Conservation (phyloP, 2,329 filamentous ascomycete genomes). For the Aspergillus quadrilineatus region DNA sequence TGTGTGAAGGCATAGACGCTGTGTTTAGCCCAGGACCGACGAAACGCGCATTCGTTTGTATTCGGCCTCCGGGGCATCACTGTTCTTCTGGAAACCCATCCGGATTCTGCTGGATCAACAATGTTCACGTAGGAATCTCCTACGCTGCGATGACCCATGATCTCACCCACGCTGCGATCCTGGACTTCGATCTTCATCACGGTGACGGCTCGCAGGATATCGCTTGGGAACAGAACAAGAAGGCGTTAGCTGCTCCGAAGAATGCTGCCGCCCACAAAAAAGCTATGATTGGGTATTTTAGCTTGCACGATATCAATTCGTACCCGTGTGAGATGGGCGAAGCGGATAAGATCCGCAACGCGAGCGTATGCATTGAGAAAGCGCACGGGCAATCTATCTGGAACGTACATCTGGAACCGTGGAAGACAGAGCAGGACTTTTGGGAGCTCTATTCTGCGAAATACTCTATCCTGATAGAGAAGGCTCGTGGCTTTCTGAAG, state of each 20-base stretch:
- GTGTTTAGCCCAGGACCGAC: conserved; percentile 68
- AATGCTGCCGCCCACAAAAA: conserved; percentile 76
- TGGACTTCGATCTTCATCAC: conserved; percentile 89
- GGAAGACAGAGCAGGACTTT: conserved; percentile 80
- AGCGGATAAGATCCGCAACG: conserved; percentile 86
- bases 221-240: conserved; percentile 83
- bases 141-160: conserved; percentile 81
- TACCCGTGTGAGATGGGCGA: conserved; percentile 97
- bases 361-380: conserved; percentile 90
- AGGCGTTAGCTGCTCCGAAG: conserved; percentile 62
- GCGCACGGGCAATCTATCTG: conserved; percentile 92
- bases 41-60: conserved; percentile 82
- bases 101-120: conserved; percentile 98
- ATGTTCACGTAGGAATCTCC: conserved; percentile 94
- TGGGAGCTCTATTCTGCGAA: conserved; percentile 82
- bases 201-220: conserved; percentile 96
- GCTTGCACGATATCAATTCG: conserved; percentile 96
- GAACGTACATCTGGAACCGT: conserved; percentile 91
- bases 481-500: conserved; percentile 74
- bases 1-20: conserved; percentile 87
- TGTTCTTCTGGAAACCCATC: conserved; percentile 87
- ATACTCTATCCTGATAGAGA: conserved; percentile 75
- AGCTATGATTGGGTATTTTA: conserved; percentile 90
- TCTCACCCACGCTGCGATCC: conserved; percentile 88
- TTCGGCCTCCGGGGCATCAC: conserved; percentile 92